Base-by-base conservation (phyloP, 176 grass and related monocot genomes). In the Triticum urartu region DNA sequence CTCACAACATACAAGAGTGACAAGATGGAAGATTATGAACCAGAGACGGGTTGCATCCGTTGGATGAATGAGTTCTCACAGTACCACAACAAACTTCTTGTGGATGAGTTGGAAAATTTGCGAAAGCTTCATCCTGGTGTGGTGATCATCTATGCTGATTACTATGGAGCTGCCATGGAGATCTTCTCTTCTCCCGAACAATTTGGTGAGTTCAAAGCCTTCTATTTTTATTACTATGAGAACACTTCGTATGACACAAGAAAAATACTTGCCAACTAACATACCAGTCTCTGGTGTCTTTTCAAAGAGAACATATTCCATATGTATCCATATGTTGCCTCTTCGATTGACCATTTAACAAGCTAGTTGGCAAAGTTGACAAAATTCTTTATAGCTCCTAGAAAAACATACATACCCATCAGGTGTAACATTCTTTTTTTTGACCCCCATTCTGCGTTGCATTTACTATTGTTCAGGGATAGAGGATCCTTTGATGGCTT, bases 51-150 rank as follows among this genome's bases (percentile, higher is more conserved):
- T n/a, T 98, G 97, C 86, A 79, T 94, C 30, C 89, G 81, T 21
- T 89, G 94, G 82, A 86, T 95, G 70, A 98, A 98, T 2, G 92
- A 92, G 66, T 98, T 98, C 84, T 69, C 97, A 7, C 1, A 84
- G 50, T 90, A 94, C 82, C 97, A 98, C 80, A 95, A 98, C 62
- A 80, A 40, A 67, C 83, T 89, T 68, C 92, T 98, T 21, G 1
- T 47, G 3, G 40, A 90, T 18, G 92, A 96, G 62, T 7, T 98
- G n/a, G 65, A 77, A 33, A 94, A 69, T 79, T 83, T 87, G 5
- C 88, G 97, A 11, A 84, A 82, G n/a, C 72, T 76, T 80, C 74
- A 94, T 66, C 87, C 90, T 78, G 50, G 75, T 71, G 89, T 81
- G 10, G 73, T 67, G 0, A 96, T 98, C 68, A 90, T 94, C 28